Conservation (phyloP, 1,284 basidiomycete species). For the Anthracocystis setariae region DNA sequence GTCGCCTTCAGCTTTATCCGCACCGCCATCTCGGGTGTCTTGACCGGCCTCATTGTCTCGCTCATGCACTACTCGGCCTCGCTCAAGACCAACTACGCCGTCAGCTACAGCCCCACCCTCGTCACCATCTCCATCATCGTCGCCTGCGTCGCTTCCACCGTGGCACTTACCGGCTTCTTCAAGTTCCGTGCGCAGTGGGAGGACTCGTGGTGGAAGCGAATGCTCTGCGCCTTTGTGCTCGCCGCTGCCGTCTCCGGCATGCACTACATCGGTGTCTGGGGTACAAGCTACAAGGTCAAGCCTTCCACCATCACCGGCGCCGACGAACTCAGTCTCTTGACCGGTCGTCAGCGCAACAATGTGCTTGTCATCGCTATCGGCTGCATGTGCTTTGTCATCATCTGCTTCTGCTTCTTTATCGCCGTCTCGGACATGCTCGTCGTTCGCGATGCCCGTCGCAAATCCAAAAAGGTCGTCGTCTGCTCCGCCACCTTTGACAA, state of each 20-base stretch:
- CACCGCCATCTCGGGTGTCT: conserved; percentile 73
- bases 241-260: conserved; percentile 71
- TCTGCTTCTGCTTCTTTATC: conserved; percentile 69
- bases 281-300: conserved; percentile 69
- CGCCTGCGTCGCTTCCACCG: conserved; percentile 70
- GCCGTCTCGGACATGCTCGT: conserved; percentile 68
- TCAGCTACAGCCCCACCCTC: conserved; percentile 67
- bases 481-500: conserved; percentile 71
- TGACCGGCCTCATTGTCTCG: conserved; percentile 81
- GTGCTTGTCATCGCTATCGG: conserved; percentile 68
- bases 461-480: conserved; percentile 70
- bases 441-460: conserved; percentile 68
- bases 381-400: conserved; percentile 71
- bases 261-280: conserved; percentile 71
- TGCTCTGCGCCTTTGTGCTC: conserved; percentile 69
- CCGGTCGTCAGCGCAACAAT: conserved; percentile 60
- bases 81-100: conserved; percentile 67
- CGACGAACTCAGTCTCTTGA: conserved; percentile 41
- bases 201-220: conserved; percentile 71
- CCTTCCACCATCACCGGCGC: conserved; percentile 22
- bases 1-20: conserved; percentile 68
- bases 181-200: conserved; percentile 70
- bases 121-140: conserved; percentile 70
- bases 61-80: conserved; percentile 71
- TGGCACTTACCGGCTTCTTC: conserved; percentile 71